A percentile compares a stretch with the other conserved stretches of the same genome.
Evolutionary conservation across 2,329 filamentous ascomycete species (phyloP).

Genomic region (Chaetomium sp.): DNA sequence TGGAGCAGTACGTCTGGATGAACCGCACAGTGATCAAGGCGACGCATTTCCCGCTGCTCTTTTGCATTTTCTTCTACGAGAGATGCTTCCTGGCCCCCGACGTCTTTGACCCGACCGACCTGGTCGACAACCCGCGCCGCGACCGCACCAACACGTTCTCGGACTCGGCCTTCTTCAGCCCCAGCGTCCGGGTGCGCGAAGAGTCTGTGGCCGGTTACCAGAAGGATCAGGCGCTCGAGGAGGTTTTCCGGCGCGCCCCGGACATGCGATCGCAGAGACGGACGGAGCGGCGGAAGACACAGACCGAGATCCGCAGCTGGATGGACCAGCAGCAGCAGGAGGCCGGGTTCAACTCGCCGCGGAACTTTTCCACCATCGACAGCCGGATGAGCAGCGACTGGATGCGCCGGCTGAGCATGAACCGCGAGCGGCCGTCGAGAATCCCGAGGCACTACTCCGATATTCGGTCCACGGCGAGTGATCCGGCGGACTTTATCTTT

Average conservation of each 20-base stretch:
- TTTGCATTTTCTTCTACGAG: slow-evolving; percentile 83
- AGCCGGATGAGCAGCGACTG: slow-evolving; percentile 39
- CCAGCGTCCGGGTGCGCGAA: slow-evolving; percentile 65
- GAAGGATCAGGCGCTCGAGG: slow-evolving; percentile 83
- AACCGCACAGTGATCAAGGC: slow-evolving; percentile 89
- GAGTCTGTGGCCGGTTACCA: slow-evolving; percentile 84
- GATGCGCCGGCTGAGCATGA: slow-evolving; percentile 48
- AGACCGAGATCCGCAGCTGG: slow-evolving; percentile 81
- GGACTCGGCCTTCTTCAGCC: slow-evolving; percentile 65
- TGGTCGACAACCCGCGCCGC: slow-evolving; percentile 65
- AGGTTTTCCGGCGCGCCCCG: slow-evolving; percentile 75
- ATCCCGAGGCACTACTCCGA: slow-evolving; percentile 46
- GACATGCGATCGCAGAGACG: slow-evolving; percentile 56
- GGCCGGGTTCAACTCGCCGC: slow-evolving; percentile 40
- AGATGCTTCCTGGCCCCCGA: slow-evolving; percentile 66
- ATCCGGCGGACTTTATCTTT: slow-evolving; percentile 57
- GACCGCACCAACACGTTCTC: slow-evolving; percentile 47
- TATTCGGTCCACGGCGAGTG: slow-evolving; percentile 54
- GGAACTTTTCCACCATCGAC: slow-evolving; percentile 45
- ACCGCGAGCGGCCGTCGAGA: slow-evolving; percentile 42
- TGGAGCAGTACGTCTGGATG: slow-evolving; percentile 73
- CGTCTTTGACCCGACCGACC: slow-evolving; percentile 75
- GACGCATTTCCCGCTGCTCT: slow-evolving; percentile 82
- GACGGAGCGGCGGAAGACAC: slow-evolving; percentile 64
- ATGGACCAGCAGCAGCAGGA: slow-evolving; percentile 68